These are phyloP conservation scores for Argentina anserina DNA, from an alignment of 306 rosid species.

Conservation along the genomic window DNA sequence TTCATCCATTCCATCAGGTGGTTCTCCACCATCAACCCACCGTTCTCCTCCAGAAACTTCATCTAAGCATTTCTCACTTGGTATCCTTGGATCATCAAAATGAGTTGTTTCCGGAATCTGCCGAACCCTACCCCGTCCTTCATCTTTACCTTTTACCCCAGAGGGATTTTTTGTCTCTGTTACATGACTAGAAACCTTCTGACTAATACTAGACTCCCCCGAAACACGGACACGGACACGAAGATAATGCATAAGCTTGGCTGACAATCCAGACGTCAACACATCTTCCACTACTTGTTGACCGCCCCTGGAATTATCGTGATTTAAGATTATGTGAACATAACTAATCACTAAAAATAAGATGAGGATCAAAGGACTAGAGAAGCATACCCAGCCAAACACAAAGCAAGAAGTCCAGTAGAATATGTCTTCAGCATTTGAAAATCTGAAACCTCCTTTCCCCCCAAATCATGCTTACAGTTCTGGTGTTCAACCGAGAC, in stretches of 20 bases:
- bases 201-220: slow-evolving; percentile 74
- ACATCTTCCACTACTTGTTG: slow-evolving; percentile 85
- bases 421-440: slow-evolving; percentile 92
- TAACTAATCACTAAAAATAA: slow-evolving; percentile 8
- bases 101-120: slow-evolving; percentile 66
- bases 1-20: slow-evolving; percentile 50
- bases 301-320: slow-evolving; percentile 53
- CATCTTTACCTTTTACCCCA: slow-evolving; percentile 65
- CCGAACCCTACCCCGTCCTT: slow-evolving; percentile 66
- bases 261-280: slow-evolving; percentile 83
- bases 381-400: slow-evolving; percentile 62
- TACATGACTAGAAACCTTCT: slow-evolving; percentile 65
- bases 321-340: slow-evolving; percentile 11
- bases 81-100: slow-evolving; percentile 58
- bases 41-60: slow-evolving; percentile 49
- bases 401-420: slow-evolving; percentile 86
- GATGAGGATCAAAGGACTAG: neutral
- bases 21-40: slow-evolving; percentile 56
- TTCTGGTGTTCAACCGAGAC: slow-evolving; percentile 48
- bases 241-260: slow-evolving; percentile 94
- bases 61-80: slow-evolving; percentile 68
- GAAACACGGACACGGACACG: slow-evolving; percentile 76
- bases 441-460: slow-evolving; percentile 62
- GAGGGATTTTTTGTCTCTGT: slow-evolving; percentile 58
- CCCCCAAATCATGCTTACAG: slow-evolving; percentile 46